Evolutionary conservation across 345 rosid genomes (phyloP).

Genomic region (Moricandia arvensis): DNA sequence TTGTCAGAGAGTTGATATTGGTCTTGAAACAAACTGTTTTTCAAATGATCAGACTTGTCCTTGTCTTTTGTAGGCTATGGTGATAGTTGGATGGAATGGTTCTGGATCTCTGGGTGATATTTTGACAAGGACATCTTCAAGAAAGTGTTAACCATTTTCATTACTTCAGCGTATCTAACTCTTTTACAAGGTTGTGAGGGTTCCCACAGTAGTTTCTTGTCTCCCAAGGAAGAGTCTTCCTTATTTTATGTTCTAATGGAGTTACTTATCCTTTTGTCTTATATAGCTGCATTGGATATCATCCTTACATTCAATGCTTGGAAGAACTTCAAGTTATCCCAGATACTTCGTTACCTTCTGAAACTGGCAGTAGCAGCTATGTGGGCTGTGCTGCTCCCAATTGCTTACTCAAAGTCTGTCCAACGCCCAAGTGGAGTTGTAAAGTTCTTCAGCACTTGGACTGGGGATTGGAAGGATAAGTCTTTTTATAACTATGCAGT

Average conservation of each 20-base stretch:
- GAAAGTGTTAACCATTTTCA: conserved; percentile 71
- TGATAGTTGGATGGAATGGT: conserved; percentile 80
- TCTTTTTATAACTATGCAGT: conserved; percentile 67
- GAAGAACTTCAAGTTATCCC: conserved; percentile 74
- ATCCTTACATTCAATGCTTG: conserved; percentile 81
- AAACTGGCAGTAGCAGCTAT: conserved; percentile 74
- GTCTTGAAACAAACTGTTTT: not conserved
- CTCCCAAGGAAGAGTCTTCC: not conserved
- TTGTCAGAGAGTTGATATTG: conserved; percentile 2
- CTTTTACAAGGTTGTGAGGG: conserved; percentile 63
- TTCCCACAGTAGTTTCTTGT: not conserved
- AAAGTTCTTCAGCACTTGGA: conserved; percentile 67
- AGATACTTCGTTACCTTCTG: conserved; percentile 70
- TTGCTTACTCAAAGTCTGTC: conserved; percentile 73
- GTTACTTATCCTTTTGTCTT: too few relatives aligned
- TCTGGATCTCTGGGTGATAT: conserved; percentile 65
- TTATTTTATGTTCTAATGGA: conserved; percentile 22
- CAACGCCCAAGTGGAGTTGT: conserved; percentile 71
- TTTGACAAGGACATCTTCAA: conserved; percentile 62
- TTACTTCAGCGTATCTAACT: conserved; percentile 85
- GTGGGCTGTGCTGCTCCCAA: conserved; percentile 86
- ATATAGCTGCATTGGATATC: conserved; percentile 76
- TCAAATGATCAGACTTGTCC: not conserved
- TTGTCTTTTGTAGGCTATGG: conserved; percentile 72
- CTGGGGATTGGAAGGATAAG: conserved; percentile 59